These are phyloP conservation scores for Neurospora sp. DNA, from an alignment of 495 filamentous ascomycete species.

Conservation along the genomic window DNA sequence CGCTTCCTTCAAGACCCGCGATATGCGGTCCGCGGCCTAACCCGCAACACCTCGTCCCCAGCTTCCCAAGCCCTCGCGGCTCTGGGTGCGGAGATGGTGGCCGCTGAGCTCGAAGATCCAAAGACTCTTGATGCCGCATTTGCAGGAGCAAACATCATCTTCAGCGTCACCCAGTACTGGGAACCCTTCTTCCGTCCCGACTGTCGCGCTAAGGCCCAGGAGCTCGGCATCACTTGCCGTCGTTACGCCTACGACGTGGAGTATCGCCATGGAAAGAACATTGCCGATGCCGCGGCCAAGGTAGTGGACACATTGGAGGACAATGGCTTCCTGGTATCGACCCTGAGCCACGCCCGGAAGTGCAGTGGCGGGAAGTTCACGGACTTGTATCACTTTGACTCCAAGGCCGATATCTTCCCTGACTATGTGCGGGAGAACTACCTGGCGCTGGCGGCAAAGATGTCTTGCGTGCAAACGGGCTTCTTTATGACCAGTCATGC, in stretches of 20 bases:
- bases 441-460: slow-evolving; percentile 35
- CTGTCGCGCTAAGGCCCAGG: slow-evolving; percentile 15
- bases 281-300: slow-evolving; percentile 41
- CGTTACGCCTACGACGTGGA: slow-evolving; percentile 39
- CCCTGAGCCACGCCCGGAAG: slow-evolving; percentile 28
- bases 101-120: slow-evolving; percentile 32
- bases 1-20: slow-evolving; percentile 25
- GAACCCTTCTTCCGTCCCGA: slow-evolving; percentile 28
- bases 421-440: slow-evolving; percentile 27
- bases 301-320: slow-evolving; percentile 33
- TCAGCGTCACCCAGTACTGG: slow-evolving; percentile 44
- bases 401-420: slow-evolving; percentile 33
- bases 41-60: slow-evolving; percentile 32
- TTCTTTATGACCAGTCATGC: slow-evolving; percentile 31
- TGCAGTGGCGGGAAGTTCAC: slow-evolving; percentile 26
- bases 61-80: slow-evolving; percentile 26
- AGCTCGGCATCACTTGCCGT: slow-evolving; percentile 22
- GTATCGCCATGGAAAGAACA: slow-evolving; percentile 41
- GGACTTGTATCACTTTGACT: slow-evolving; percentile 34
- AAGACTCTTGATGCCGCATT: slow-evolving; percentile 31
- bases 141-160: slow-evolving; percentile 35
- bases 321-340: slow-evolving; percentile 35
- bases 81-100: slow-evolving; percentile 34
- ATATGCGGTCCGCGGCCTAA: slow-evolving; percentile 35
- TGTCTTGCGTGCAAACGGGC: slow-evolving; percentile 37